Evolutionary conservation across 169 alveolate species (phyloP).

Genomic region (Eimeria brunetti): DNA sequence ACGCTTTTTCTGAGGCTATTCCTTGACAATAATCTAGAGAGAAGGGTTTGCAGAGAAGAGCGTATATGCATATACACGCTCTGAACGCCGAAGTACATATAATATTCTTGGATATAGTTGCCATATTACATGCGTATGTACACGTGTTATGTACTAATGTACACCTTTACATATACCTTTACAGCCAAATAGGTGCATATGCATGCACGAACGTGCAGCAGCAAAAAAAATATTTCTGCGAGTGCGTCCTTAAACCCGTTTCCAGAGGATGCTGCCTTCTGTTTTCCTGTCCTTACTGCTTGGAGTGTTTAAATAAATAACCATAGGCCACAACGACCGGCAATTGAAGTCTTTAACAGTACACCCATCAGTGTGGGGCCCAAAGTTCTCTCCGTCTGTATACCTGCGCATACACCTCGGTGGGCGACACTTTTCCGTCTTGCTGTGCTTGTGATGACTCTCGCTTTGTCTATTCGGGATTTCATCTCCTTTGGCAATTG

Average conservation of each 20-base stretch:
- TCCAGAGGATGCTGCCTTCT: not conserved
- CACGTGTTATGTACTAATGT: too few relatives aligned
- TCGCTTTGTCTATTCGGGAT: not conserved
- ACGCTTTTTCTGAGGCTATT: not conserved
- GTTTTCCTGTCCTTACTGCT: slow-evolving; percentile 17
- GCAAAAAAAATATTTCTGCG: not conserved
- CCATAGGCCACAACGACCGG: slow-evolving; percentile 84
- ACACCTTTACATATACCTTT: too few relatives aligned
- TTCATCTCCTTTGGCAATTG: not conserved
- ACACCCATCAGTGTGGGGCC: slow-evolving; percentile 88
- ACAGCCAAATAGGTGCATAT: too few relatives aligned
- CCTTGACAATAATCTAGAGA: not conserved
- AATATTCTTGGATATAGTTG: too few relatives aligned
- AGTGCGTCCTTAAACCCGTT: not conserved
- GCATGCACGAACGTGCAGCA: not conserved
- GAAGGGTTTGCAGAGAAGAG: not conserved
- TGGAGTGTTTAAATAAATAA: slow-evolving; percentile 81
- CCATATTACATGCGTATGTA: not conserved
- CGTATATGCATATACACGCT: not conserved
- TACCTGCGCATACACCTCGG: slow-evolving; percentile 75
- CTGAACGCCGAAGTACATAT: too few relatives aligned
- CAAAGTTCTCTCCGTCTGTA: slow-evolving; percentile 86
- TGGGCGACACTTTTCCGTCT: not conserved
- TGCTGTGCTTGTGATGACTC: not conserved
- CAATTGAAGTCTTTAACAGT: slow-evolving; percentile 83